Evolutionary conservation across 1,284 basidiomycete species (phyloP), one percentile per base, ranked within the genome.

Genomic region (Pseudozyma pruni): DNA sequence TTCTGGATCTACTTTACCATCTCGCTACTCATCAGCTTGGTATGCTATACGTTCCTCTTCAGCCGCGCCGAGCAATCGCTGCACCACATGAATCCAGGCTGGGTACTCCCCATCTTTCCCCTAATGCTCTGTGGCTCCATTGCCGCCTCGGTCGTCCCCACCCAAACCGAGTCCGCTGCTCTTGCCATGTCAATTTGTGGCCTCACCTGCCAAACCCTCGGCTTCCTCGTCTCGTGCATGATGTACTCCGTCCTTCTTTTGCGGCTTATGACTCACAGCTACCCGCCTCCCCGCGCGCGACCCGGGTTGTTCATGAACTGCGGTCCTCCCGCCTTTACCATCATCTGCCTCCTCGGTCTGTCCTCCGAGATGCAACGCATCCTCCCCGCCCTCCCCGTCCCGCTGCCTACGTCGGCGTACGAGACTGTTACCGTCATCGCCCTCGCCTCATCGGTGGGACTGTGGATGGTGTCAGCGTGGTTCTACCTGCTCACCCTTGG

Each of bases 71-170:
- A 71, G 37, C 54, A 54, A 22, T 52, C 32, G 10, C n/a, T 70
- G 38, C 50, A 55, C 19, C 42, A 61, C 16, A 64, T 74, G 67
- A 61, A 43, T 20, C 67, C 72, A 8, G 66, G 27, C 3, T 70
- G 60, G 60, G 56, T 71, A 5, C 35, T 74, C 13, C 72, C 72
- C 8, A 59, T 71, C 38, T 74, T 74, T 32, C 72, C 67, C 8
- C 51, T 55, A n/a, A 74, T 74, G 72, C 68, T 74, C 13, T 66
- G 54, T 20, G 67, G 72, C 9, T 53, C 41, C 3, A 46, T 71
- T 8, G 67, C 71, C 0, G 29, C 37, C 0, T 17, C 34, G 4
- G 44, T 66, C 0, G 23, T 57, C 4, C 49, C 34, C 2, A 61
- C 52, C 5, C 61, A 71, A 37, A 23, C 22, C 2, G 31, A 34